phyloP scores from a whole-genome alignment of 2,329 filamentous ascomycete genomes.

The Thielaviopsis punctulata region DNA sequence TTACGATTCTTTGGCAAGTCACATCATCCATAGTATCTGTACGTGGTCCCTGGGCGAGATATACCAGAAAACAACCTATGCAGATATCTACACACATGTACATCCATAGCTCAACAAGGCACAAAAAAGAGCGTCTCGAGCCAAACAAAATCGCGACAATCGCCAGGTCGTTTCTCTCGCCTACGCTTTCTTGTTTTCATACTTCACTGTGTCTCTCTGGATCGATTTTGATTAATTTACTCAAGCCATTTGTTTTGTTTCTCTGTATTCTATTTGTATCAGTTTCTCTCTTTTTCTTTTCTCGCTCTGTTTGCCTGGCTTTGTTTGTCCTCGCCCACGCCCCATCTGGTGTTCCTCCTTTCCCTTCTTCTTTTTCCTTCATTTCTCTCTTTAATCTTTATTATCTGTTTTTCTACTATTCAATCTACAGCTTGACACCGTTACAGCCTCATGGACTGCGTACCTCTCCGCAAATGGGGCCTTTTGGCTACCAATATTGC shows the following conservation, averaged over 20 bases:
- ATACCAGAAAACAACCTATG: too few species aligned
- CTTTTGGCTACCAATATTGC: conserved; percentile 1
- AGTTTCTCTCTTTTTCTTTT: background rate
- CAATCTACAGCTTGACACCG: too few species aligned
- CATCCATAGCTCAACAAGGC: too few species aligned
- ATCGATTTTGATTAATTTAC: background rate
- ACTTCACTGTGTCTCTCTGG: background rate
- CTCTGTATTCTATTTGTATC: background rate
- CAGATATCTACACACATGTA: too few species aligned
- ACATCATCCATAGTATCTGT: too few species aligned
- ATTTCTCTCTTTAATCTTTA: background rate
- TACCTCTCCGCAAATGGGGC: background rate
- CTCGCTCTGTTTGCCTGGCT: too few species aligned
- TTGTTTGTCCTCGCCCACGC: too few species aligned
- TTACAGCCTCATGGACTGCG: background rate
- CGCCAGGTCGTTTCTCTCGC: background rate
- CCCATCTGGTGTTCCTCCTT: background rate
- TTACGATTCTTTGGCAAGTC: too few species aligned
- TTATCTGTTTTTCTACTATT: background rate
- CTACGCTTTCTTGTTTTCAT: background rate
- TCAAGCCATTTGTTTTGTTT: background rate
- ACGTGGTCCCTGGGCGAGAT: too few species aligned
- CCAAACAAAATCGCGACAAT: background rate
- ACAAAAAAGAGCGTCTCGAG: background rate
- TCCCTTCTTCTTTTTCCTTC: background rate